These are phyloP conservation scores for Schizochytrium sp. DNA, from an alignment of 108 stramenopile genomes.

Conservation along the genomic window DNA sequence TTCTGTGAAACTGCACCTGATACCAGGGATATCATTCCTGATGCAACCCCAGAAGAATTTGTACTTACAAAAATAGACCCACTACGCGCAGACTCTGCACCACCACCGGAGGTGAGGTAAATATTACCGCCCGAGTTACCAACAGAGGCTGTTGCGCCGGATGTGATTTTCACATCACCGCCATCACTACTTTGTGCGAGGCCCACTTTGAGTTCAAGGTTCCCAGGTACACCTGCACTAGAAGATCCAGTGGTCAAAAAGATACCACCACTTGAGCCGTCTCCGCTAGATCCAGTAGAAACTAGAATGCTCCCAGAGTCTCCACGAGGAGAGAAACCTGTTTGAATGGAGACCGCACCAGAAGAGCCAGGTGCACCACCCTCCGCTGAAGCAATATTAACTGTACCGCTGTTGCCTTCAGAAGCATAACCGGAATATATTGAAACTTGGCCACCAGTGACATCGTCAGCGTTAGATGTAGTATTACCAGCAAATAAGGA, in stretches of 20 bases:
- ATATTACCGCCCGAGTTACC: background rate
- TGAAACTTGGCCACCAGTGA: background rate
- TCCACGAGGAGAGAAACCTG: background rate
- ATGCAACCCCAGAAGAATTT: conserved; percentile 3
- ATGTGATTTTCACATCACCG: background rate
- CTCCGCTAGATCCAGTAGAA: background rate
- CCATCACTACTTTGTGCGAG: background rate
- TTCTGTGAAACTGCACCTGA: background rate
- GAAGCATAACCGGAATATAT: background rate
- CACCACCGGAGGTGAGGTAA: background rate
- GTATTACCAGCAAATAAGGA: conserved; percentile 23
- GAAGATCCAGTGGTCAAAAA: background rate
- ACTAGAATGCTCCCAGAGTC: background rate
- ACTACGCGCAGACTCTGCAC: background rate
- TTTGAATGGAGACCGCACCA: background rate
- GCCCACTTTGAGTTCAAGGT: conserved; percentile 28
- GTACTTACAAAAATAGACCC: background rate
- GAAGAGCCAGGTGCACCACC: background rate
- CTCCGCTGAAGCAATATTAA: background rate
- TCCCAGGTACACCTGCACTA: background rate
- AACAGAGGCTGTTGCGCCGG: conserved; percentile 1
- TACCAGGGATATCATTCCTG: background rate
- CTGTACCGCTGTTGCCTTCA: background rate
- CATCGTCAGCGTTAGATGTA: conserved; percentile 43
- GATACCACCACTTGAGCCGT: background rate